Evolutionary conservation across 345 rosid genomes (phyloP).

Genomic region (Microcos paniculata): DNA sequence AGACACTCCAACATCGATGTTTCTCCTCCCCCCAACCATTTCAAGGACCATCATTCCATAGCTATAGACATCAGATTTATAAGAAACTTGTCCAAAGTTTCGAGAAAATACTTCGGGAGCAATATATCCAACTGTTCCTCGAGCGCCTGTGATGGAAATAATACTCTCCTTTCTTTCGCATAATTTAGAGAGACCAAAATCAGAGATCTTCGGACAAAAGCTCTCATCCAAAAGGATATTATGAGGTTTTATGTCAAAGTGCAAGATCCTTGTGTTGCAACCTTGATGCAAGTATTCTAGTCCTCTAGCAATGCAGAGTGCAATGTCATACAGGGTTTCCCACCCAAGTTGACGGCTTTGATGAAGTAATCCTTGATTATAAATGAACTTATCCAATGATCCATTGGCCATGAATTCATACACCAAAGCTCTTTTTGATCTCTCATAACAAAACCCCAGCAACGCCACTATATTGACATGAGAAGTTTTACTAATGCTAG

Average conservation of each 20-base stretch:
- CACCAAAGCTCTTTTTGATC: constrained; percentile 24
- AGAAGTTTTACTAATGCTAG: constrained; percentile 29
- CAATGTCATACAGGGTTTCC: constrained; percentile 21
- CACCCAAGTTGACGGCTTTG: neutral
- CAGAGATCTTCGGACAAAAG: too few relatives aligned
- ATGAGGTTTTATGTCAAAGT: too few relatives aligned
- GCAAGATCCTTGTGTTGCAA: too few relatives aligned
- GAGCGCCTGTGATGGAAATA: too few relatives aligned
- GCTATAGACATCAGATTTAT: too few relatives aligned
- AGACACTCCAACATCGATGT: constrained; percentile 12
- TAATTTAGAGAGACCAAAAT: too few relatives aligned
- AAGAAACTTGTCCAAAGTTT: too few relatives aligned
- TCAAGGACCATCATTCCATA: constrained; percentile 49
- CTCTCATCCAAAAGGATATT: too few relatives aligned
- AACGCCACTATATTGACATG: constrained; percentile 35
- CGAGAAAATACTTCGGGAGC: too few relatives aligned
- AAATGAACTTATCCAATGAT: constrained; percentile 37
- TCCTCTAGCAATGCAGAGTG: constrained; percentile 42
- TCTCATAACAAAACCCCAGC: constrained; percentile 40
- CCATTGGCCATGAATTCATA: constrained; percentile 37
- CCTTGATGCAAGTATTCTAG: too few relatives aligned
- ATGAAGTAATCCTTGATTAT: neutral
- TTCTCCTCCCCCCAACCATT: constrained; percentile 37
- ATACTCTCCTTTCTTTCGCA: too few relatives aligned
- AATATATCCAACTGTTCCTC: too few relatives aligned